Conservation (phyloP, 345 rosid species). For the Melaleuca alternifolia region DNA sequence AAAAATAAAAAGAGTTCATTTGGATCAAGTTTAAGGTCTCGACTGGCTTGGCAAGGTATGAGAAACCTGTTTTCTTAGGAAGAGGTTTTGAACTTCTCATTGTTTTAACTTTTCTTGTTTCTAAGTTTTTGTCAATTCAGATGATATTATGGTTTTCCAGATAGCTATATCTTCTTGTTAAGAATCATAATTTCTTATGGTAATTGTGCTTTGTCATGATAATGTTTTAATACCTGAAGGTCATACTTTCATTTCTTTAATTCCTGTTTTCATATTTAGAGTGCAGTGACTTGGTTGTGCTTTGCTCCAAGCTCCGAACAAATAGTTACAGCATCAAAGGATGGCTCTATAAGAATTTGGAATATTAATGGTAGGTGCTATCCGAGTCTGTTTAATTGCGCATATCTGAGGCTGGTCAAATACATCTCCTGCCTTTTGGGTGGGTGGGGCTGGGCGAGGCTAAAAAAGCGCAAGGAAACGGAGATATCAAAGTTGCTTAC, state of each 20-base stretch:
- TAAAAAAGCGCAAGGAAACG: background rate
- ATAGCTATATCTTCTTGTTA: background rate
- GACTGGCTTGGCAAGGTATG: background rate
- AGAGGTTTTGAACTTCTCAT: background rate
- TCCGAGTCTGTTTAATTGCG: background rate
- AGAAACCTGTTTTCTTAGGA: background rate
- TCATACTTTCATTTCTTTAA: background rate
- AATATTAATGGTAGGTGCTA: constrained; percentile 74
- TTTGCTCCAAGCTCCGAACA: constrained; percentile 79
- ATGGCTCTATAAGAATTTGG: constrained; percentile 83
- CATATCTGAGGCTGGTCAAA: background rate
- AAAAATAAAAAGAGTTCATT: background rate
- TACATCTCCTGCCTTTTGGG: background rate
- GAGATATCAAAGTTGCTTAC: background rate
- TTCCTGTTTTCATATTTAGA: constrained; percentile 32
- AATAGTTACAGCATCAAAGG: constrained; percentile 91
- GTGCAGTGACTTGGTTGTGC: constrained; percentile 97
- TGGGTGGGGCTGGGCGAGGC: background rate
- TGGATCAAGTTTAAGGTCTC: background rate
- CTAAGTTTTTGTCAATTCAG: background rate
- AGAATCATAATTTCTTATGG: background rate
- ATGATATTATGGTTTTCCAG: background rate
- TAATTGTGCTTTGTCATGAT: background rate
- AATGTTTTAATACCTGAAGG: background rate
- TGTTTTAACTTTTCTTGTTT: background rate